Evolutionary conservation across 148 eudicot genomes (phyloP).

Genomic region (Arctostaphylos glauca): DNA sequence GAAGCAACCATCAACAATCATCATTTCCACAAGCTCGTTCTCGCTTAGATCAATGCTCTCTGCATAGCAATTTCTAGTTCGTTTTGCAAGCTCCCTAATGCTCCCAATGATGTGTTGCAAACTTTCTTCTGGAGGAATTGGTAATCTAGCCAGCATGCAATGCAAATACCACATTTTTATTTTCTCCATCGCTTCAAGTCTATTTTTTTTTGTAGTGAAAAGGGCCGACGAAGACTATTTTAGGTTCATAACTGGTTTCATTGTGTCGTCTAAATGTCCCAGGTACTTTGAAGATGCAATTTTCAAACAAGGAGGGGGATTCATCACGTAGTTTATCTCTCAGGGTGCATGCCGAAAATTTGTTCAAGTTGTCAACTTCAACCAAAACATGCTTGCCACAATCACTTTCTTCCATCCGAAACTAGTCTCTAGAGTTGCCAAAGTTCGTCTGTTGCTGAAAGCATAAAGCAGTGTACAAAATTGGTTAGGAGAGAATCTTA

Average conservation of each 20-base stretch:
- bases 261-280: not conserved
- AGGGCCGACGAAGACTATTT: not conserved
- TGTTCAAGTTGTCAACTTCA: not conserved
- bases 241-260: not conserved
- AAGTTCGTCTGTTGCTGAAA: not conserved
- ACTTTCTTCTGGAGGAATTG: constrained; percentile 3
- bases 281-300: not conserved
- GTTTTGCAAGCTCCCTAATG: not conserved
- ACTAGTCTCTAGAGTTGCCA: not conserved
- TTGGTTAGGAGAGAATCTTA: not conserved
- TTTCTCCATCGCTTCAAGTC: not conserved
- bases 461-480: not conserved
- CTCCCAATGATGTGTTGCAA: not conserved
- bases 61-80: not conserved
- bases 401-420: not conserved
- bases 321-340: not conserved
- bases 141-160: not conserved
- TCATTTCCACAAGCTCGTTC: not conserved
- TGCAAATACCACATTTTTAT: constrained; percentile 4
- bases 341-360: not conserved
- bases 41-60: not conserved
- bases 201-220: not conserved
- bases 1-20: constrained; percentile 9
- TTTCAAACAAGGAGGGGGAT: constrained; percentile 2
- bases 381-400: not conserved